Conservation (phyloP, 495 filamentous ascomycete species). For the Xylaria sp. region DNA sequence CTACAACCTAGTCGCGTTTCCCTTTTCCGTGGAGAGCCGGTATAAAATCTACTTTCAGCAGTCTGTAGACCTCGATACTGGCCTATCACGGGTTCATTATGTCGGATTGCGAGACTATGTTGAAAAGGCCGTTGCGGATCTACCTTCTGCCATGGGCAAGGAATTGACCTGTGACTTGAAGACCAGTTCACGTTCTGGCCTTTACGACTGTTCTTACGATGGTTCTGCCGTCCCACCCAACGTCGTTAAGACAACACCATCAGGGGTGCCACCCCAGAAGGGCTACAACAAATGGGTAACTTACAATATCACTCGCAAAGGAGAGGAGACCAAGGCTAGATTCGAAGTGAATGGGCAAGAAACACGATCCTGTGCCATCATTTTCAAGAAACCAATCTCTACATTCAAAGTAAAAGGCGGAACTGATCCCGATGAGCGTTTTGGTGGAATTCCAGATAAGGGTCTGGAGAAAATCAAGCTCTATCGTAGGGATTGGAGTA, state of each 20-base stretch:
- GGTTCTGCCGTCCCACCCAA: conserved; percentile 64
- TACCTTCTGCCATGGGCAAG: conserved; percentile 76
- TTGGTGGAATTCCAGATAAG: conserved; percentile 57
- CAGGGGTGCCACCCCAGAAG: conserved; percentile 53
- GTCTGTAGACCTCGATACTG: conserved; percentile 76
- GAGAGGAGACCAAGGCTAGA: conserved; percentile 50
- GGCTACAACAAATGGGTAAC: conserved; percentile 66
- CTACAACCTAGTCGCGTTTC: conserved; percentile 89
- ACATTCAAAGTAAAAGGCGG: conserved; percentile 66
- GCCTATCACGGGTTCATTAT: conserved; percentile 71
- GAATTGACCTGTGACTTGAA: conserved; percentile 58
- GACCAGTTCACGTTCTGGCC: conserved; percentile 45
- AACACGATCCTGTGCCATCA: conserved; percentile 72
- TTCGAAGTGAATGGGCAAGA: conserved; percentile 69
- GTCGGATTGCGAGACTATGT: conserved; percentile 77
- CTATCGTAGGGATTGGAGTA: conserved; percentile 78
- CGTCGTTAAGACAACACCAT: conserved; percentile 51
- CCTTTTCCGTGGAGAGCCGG: conserved; percentile 78
- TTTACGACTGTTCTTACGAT: conserved; percentile 73
- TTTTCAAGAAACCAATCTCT: conserved; percentile 67
- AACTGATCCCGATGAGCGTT: conserved; percentile 59
- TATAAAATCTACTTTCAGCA: conserved; percentile 91
- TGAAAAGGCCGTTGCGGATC: conserved; percentile 63
- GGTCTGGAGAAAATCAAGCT: conserved; percentile 57
- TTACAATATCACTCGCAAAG: conserved; percentile 61